Base-by-base conservation (phyloP, 1,284 basidiomycete species). In the Rhodotorula mucilaginosa region DNA sequence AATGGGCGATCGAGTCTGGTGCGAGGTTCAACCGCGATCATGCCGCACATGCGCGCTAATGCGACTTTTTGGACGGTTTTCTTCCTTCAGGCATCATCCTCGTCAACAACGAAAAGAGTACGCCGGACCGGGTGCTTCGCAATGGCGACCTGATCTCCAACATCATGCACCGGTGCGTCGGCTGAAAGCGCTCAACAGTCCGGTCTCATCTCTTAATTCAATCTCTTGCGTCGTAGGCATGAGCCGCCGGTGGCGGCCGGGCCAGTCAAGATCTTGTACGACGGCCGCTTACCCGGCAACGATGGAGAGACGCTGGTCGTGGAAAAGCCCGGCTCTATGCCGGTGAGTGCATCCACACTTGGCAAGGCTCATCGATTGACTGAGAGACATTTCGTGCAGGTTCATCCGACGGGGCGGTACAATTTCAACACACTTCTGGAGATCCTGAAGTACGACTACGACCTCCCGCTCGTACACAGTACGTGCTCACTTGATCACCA, bases 241-340 rank as follows among this genome's bases (percentile, higher is more conserved):
- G 97, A 99, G 81, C 96, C 97, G 6, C 93, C 97, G 0, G 90
- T 99, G 5, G 91, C 93, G 1, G 89, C 91, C 10, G 91, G 87
- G 16, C 91, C 92, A 0, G 88, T 99, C 64, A 87, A 89, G 74
- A 87, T 99, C 59, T 91, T 97, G 73, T 75, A 76, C 69, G 75
- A 76, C 58, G 75, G 75, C 1, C 60, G 75, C 7, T 21, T 76
- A 19, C 73, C 75, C 1, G 75, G 75, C 0, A 75, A 75, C 65
- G 75, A 76, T 29, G 75, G 74, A 34, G 65, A 76, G 54, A 76
- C 70, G 23, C 87, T 98, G 44, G 91, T 98, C 19, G 90, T 99
- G 46, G 90, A 95, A 79, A 97, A 97, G 83, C 94, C 94, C 7
- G 94, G 93, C 23, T 92, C 90, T 79, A 91, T 97, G 80, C 78